A percentile compares a stretch with the other conserved stretches of the same genome.
Conservation (phyloP, 1,139 yeast species). For the Ogataea hybrid region DNA sequence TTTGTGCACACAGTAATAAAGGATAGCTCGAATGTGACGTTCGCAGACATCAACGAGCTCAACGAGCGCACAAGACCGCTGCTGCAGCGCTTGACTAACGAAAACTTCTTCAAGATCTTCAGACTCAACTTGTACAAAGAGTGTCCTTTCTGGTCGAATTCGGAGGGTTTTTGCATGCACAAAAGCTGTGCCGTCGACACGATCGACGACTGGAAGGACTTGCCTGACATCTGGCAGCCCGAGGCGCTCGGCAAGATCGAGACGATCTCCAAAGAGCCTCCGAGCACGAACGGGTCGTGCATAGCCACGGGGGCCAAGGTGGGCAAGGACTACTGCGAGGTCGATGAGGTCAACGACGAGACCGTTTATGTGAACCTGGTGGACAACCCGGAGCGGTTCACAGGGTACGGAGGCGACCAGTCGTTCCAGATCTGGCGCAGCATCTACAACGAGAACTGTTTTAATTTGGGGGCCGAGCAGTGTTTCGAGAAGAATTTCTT, state of each 20-base stretch:
- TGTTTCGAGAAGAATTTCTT: constrained; percentile 87
- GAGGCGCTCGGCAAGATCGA: constrained; percentile 65
- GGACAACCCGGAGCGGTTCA: constrained; percentile 92
- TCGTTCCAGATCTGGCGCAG: constrained; percentile 92
- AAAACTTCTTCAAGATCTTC: constrained; percentile 81
- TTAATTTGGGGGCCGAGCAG: constrained; percentile 46
- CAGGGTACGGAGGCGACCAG: constrained; percentile 94
- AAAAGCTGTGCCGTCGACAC: constrained; percentile 91
- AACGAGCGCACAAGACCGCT: constrained; percentile 52
- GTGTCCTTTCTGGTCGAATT: constrained; percentile 87
- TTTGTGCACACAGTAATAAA: constrained; percentile 24
- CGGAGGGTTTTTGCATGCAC: constrained; percentile 82
- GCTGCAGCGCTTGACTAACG: constrained; percentile 54
- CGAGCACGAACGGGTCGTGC: constrained; percentile 32
- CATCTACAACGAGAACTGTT: constrained; percentile 89
- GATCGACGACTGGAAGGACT: constrained; percentile 56
- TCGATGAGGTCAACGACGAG: constrained; percentile 35
- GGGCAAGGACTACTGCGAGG: constrained; percentile 45
- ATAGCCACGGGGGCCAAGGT: constrained; percentile 31
- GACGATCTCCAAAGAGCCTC: constrained; percentile 34
- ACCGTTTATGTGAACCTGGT: constrained; percentile 84
- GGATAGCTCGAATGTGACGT: constrained; percentile 44
- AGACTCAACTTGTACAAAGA: constrained; percentile 80
- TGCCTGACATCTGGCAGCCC: constrained; percentile 74
- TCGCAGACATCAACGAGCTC: constrained; percentile 49